Percentiles rank a stretch among this genome's conserved stretches.
Evolutionary conservation across 2,329 filamentous ascomycete species (phyloP).

Genomic region (Fusarium haematococcum): DNA sequence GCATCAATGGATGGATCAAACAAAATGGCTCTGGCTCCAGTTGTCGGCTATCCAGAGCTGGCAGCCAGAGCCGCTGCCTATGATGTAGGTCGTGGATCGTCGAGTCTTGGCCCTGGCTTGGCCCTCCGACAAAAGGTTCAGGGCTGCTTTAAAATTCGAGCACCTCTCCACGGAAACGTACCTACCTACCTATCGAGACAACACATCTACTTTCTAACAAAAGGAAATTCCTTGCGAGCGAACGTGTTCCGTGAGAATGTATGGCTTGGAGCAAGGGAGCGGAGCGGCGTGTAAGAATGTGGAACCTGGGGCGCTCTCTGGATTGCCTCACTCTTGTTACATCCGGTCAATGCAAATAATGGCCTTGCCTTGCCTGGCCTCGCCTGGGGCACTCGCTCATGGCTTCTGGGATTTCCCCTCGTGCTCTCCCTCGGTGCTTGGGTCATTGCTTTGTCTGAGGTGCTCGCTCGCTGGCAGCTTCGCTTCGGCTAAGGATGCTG

Average conservation of each 20-base stretch:
- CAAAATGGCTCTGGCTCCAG: neutral
- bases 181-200: neutral
- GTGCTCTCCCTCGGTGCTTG: conserved; percentile 25
- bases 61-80: conserved; percentile 18
- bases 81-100: conserved; percentile 37
- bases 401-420: conserved; percentile 7
- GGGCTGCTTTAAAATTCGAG: conserved; percentile 7
- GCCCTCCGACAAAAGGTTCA: conserved; percentile 12
- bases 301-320: conserved; percentile 30
- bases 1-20: neutral
- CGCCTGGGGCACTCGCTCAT: neutral
- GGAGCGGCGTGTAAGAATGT: conserved; percentile 23
- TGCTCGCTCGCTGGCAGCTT: conserved; percentile 19
- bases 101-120: conserved; percentile 23
- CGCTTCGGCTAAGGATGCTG: conserved; percentile 29
- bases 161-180: neutral
- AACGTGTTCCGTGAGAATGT: conserved; percentile 18
- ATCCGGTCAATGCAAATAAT: conserved; percentile 13
- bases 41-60: conserved; percentile 14
- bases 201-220: neutral
- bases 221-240: conserved; percentile 17
- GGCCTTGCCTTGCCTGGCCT: neutral
- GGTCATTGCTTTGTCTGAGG: neutral
- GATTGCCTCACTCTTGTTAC: conserved; percentile 35
- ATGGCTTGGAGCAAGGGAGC: conserved; percentile 7